Conservation (phyloP, 2,329 filamentous ascomycete species). For the Didymellaceae sp. region DNA sequence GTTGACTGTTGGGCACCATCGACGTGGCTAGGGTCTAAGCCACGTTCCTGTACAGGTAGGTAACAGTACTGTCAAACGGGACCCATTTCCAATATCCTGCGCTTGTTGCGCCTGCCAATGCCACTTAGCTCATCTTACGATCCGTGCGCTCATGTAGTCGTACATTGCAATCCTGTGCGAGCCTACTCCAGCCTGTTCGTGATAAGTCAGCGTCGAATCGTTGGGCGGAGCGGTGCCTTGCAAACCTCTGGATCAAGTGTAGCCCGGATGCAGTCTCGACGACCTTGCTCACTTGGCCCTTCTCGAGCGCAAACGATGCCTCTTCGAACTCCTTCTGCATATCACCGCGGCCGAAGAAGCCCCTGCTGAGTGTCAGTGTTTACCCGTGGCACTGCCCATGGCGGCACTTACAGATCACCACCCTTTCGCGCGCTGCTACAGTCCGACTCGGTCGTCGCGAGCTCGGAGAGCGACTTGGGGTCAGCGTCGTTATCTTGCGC, state of each 20-base stretch:
- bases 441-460: conserved; percentile 89
- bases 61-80: conserved; percentile 5
- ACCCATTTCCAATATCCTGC: conserved; percentile 18
- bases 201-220: conserved; percentile 5
- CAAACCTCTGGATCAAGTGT: conserved; percentile 93
- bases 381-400: not conserved
- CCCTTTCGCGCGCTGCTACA: conserved; percentile 94
- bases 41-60: conserved; percentile 13
- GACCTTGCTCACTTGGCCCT: conserved; percentile 83
- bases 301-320: conserved; percentile 86
- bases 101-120: not conserved
- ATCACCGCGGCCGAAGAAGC: conserved; percentile 90
- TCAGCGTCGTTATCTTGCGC: conserved; percentile 32
- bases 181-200: conserved; percentile 14
- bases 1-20: conserved; percentile 20
- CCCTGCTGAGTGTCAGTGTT: conserved; percentile 54
- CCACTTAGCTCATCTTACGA: not conserved
- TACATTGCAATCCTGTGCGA: conserved; percentile 1
- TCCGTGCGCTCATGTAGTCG: conserved; percentile 4
- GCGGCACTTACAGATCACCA: conserved; percentile 74
- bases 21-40: conserved; percentile 14
- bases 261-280: conserved; percentile 93
- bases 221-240: not conserved
- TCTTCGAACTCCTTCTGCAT: conserved; percentile 99
- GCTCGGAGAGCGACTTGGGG: conserved; percentile 69